Conservation (phyloP, 179 eudicot species). For the Silene noctiflora region DNA sequence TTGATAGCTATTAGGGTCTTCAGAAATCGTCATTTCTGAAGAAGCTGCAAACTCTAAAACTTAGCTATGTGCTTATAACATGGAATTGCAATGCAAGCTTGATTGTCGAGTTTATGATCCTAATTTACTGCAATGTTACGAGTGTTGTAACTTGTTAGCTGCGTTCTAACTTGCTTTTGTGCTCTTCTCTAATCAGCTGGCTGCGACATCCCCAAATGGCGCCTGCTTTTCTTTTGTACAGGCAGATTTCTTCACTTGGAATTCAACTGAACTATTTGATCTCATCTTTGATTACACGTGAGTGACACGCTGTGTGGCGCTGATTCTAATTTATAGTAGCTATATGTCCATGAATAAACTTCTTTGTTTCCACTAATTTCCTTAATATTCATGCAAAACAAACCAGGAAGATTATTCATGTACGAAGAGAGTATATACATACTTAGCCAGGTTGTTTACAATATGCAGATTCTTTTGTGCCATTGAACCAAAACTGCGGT, state of each 20-base stretch:
- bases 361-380: not conserved
- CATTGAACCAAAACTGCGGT: conserved; percentile 63
- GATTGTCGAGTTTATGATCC: not conserved
- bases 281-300: conserved; percentile 90
- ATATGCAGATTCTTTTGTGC: conserved; percentile 85
- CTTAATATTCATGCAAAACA: not conserved
- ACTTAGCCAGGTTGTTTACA: not conserved
- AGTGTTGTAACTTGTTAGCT: not conserved
- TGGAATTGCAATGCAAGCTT: not conserved
- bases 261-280: conserved; percentile 59
- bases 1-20: not conserved
- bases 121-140: not conserved
- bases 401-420: not conserved
- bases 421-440: not conserved
- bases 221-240: conserved; percentile 45
- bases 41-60: not conserved
- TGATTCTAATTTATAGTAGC: not conserved
- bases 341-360: too few species aligned
- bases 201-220: conserved; percentile 48
- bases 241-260: conserved; percentile 79
- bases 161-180: conserved; percentile 13
- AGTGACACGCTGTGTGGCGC: conserved; percentile 28
- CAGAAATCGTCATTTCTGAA: not conserved
- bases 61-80: not conserved
- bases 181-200: conserved; percentile 46